Percentiles rank a stretch among this genome's conserved stretches.
phyloP scores from a whole-genome alignment of 163 green algal species.

The Volvox carteri region DNA sequence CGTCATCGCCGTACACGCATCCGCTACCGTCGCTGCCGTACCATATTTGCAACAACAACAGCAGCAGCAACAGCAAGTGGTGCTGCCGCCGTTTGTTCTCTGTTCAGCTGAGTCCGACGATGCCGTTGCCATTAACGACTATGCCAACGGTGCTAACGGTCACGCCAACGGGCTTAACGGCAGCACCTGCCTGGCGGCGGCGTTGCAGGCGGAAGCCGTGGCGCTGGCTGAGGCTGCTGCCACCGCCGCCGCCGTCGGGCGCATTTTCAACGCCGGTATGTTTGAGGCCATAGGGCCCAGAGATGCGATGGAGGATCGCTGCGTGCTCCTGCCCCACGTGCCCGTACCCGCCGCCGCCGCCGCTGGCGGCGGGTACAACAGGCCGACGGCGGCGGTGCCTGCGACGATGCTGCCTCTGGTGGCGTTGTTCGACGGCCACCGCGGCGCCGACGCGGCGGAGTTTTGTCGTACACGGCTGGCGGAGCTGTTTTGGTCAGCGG shows the following conservation, averaged over 20 bases:
- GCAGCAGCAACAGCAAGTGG: not conserved
- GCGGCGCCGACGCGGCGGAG: slow-evolving; percentile 79
- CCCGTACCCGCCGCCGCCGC: not conserved
- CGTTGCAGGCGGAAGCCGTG: not conserved
- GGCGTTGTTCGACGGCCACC: slow-evolving; percentile 94
- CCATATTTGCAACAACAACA: not conserved
- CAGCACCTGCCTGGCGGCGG: not conserved
- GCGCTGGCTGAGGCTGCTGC: not conserved
- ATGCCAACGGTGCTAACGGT: not conserved
- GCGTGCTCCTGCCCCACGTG: slow-evolving; percentile 66
- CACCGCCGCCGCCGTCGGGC: not conserved
- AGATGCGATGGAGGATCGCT: slow-evolving; percentile 89
- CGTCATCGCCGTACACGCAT: too few relatives aligned
- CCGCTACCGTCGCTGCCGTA: not conserved
- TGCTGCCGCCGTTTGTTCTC: not conserved
- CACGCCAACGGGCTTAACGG: not conserved
- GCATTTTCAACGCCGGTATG: slow-evolving; percentile 24
- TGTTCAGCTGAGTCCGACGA: not conserved
- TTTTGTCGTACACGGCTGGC: slow-evolving; percentile 59
- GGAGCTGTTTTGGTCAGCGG: slow-evolving; percentile 21
- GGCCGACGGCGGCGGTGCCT: not conserved
- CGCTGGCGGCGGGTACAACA: slow-evolving; percentile 63
- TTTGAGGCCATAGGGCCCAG: slow-evolving; percentile 63
- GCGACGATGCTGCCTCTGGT: slow-evolving; percentile 58
- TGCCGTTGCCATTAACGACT: not conserved